Evolutionary conservation across 306 rosid genomes (phyloP).

Genomic region (Prunus campanulata): DNA sequence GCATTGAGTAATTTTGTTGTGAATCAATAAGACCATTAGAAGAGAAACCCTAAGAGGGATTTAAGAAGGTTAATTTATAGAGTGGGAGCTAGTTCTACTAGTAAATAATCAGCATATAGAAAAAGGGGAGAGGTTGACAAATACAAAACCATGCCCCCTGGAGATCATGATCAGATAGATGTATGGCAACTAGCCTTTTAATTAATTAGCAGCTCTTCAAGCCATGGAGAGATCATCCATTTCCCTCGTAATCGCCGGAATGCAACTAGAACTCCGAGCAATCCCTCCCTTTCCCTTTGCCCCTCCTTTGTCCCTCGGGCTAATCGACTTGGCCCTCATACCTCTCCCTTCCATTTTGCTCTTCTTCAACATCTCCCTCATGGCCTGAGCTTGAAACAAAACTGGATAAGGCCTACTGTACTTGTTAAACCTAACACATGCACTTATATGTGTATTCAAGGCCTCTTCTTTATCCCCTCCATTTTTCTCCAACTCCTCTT

Average conservation of each 20-base stretch:
- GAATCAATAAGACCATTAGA: background rate
- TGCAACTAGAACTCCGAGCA: constrained; percentile 87
- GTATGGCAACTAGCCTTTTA: constrained; percentile 17
- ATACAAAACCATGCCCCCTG: constrained; percentile 4
- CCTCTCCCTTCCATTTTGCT: constrained; percentile 50
- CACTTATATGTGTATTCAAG: constrained; percentile 61
- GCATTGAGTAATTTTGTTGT: background rate
- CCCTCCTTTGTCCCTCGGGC: constrained; percentile 63
- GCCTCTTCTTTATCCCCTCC: constrained; percentile 85
- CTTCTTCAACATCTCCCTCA: constrained; percentile 90
- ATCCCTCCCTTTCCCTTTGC: constrained; percentile 53
- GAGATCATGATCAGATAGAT: background rate
- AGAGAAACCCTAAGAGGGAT: background rate
- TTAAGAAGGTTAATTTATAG: constrained; percentile 4
- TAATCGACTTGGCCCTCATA: constrained; percentile 67
- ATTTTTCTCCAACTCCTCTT: constrained; percentile 76
- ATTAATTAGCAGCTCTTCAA: background rate
- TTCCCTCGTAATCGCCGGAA: constrained; percentile 77
- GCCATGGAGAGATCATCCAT: constrained; percentile 47
- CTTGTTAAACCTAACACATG: constrained; percentile 82
- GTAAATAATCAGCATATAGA: background rate
- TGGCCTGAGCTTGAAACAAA: constrained; percentile 80
- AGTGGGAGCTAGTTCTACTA: background rate
- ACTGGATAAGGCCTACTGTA: constrained; percentile 84
- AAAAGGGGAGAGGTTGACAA: constrained; percentile 1